Conservation (phyloP, 2,329 filamentous ascomycete genomes). For the Colletotrichum sp. region DNA sequence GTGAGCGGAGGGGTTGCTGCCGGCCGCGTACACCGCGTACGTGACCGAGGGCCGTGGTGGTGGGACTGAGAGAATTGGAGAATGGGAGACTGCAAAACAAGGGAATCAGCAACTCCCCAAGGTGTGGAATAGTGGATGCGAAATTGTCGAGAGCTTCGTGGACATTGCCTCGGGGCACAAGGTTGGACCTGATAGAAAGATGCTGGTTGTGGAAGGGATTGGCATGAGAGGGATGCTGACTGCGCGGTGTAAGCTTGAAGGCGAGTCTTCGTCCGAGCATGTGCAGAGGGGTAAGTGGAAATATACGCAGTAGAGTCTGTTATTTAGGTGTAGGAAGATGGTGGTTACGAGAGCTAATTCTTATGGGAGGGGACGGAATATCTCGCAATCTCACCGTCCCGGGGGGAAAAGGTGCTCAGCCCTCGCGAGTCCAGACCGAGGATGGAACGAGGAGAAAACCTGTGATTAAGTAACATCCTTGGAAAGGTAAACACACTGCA, state of each 20-base stretch:
- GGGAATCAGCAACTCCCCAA: background rate
- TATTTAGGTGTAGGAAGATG: background rate
- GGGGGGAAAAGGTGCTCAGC: background rate
- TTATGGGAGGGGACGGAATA: background rate
- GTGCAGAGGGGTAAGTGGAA: background rate
- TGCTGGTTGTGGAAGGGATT: background rate
- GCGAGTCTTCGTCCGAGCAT: background rate
- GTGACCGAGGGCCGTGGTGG: background rate
- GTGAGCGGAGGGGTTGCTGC: background rate
- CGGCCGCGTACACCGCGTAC: slow-evolving; percentile 9
- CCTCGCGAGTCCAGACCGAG: background rate
- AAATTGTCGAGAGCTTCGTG: background rate
- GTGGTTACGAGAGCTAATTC: background rate
- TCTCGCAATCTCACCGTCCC: background rate
- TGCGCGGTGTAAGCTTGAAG: background rate
- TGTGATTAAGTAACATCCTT: background rate
- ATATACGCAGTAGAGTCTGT: background rate
- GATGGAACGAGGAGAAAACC: background rate
- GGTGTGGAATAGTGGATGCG: background rate
- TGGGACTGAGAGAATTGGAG: background rate
- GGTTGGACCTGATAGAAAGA: background rate
- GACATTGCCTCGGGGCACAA: background rate
- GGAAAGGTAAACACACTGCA: background rate
- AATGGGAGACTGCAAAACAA: background rate
- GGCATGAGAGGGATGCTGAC: slow-evolving; percentile 10